Evolutionary conservation across 108 stramenopile genomes (phyloP).

Genomic region (Pseudonitzschia multistriata): DNA sequence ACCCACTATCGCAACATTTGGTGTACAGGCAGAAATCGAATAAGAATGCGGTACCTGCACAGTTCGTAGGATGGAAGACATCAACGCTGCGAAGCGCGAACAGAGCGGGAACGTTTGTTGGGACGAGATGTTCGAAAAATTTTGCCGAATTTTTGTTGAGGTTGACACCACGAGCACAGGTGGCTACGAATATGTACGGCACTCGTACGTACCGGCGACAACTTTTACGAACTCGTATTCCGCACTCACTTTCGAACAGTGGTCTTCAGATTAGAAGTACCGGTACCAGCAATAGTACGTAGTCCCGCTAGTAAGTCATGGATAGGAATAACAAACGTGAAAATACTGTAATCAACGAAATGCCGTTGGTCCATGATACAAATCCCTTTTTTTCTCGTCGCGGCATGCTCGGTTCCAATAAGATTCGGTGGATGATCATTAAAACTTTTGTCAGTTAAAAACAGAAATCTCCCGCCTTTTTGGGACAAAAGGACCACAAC

Average conservation of each 20-base stretch:
- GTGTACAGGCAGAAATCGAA: not conserved
- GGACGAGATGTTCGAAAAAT: not conserved
- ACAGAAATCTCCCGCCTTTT: not conserved
- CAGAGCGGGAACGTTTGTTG: not conserved
- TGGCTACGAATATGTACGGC: not conserved
- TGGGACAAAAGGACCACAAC: not conserved
- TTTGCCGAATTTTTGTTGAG: not conserved
- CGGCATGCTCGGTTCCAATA: not conserved
- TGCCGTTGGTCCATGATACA: not conserved
- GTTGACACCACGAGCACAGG: not conserved
- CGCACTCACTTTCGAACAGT: no score
- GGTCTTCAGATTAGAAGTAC: not conserved
- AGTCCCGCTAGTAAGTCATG: constrained; percentile 1
- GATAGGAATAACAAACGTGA: not conserved
- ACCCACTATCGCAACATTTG: not conserved
- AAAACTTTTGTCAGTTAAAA: not conserved
- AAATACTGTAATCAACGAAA: not conserved
- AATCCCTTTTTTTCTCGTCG: not conserved
- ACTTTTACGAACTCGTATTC: no score
- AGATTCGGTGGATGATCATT: not conserved
- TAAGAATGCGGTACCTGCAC: not conserved
- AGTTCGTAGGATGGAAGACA: not conserved
- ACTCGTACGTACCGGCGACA: no score
- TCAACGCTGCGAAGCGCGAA: not conserved
- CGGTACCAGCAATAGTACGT: not conserved